Evolutionary conservation across 129 eudicot genomes (phyloP).

Genomic region (Ambrosia artemisiifolia): DNA sequence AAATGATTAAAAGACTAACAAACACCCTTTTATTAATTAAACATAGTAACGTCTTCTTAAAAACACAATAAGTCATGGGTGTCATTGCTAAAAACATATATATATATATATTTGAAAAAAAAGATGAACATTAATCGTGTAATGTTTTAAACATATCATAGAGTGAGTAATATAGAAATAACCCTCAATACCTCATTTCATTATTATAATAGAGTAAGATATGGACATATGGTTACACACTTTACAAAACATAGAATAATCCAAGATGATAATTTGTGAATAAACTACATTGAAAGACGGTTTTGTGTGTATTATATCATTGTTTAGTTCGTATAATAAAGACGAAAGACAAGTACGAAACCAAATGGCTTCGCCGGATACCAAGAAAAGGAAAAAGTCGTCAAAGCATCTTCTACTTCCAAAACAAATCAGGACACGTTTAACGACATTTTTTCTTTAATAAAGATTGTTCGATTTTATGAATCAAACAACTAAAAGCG

Average conservation of each 20-base stretch:
- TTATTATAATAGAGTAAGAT: neutral
- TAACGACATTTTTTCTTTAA: constrained; percentile 19
- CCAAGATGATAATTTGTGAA: neutral
- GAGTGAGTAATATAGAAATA: neutral
- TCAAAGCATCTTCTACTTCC: constrained; percentile 43
- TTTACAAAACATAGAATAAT: neutral
- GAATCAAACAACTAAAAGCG: neutral
- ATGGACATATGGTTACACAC: constrained; percentile 1
- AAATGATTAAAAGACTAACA: too few relatives aligned
- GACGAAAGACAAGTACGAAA: constrained; percentile 35
- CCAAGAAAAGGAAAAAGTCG: constrained; percentile 30
- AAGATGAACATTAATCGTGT: too few relatives aligned
- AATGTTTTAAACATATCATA: neutral
- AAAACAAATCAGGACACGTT: constrained; percentile 31
- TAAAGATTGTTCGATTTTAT: neutral
- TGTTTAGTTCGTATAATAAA: constrained; percentile 15
- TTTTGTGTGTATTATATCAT: constrained; percentile 24
- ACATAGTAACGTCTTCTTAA: too few relatives aligned
- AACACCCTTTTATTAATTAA: too few relatives aligned
- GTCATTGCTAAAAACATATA: too few relatives aligned
- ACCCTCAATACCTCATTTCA: neutral
- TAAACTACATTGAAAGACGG: constrained; percentile 34
- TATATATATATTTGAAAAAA: too few relatives aligned
- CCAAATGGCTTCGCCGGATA: constrained; percentile 32
- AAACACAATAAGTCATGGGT: too few relatives aligned